Base-by-base conservation (phyloP, 345 rosid species). In the Eucalyptus erythrocorys region DNA sequence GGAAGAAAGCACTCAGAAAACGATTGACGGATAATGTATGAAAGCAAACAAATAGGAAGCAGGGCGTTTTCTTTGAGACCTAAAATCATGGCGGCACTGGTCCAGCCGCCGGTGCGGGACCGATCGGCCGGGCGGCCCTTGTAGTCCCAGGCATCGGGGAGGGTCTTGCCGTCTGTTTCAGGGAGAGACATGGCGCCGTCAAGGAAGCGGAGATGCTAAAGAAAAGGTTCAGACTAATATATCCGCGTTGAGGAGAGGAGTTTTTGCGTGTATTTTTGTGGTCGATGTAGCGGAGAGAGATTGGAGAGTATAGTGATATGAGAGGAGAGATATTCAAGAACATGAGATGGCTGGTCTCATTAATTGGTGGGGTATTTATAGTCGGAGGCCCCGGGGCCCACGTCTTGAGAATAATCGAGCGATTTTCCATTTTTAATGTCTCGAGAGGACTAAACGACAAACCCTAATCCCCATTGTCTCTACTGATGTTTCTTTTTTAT, bases 141-240 rank as follows among this genome's bases (percentile, higher is more conserved):
- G 92, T 92, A 96, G 93, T 98, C 98, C 98, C 99, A 96, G 81
- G 98, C 99, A 92, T 98, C 99, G 7, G 92, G 87, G 90, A 96
- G 92, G 85, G 91, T 94, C 42, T 93, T 90, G 82, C 89, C 90
- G 49, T 92, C 93, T 9, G 95, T 92, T 90, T 91, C 90, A 81
- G 98, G 95, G 49, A 95, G 94, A 87, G 91, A 88, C 95, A 92
- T 94, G 42, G 14, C 16, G 26, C 45, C 66, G 64, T 19, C 42
- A 14, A 49, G 11, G 85, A 51, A 22, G 81, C 66, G 84, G 42
- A 16, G 42, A 30, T 37, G 17, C 43, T 59, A 17, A 64, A 45
- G 10, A 59, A 9, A 10, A 55, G 61, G 88, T 92, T 27, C 96
- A 96, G 88, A 94, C 87, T 37, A 91, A 91, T 86, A 27, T 2